Percentiles rank a stretch among this genome's conserved stretches.
phyloP scores from a whole-genome alignment of 1,284 basidiomycete genomes.

The Cutaneotrichosporon arboriforme region DNA sequence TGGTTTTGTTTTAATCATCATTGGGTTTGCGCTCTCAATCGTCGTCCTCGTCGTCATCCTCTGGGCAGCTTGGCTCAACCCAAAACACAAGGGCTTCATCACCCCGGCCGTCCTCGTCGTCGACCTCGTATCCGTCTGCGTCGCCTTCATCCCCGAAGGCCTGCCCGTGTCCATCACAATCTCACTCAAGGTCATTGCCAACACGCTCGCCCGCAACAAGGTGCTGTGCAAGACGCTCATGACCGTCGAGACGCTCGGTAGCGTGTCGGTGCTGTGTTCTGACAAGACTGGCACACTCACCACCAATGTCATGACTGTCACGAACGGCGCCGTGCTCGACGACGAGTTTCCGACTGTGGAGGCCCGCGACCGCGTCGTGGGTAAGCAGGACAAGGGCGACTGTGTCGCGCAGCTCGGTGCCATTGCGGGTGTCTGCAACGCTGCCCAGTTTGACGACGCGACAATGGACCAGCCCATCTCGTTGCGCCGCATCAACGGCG shows the following conservation, averaged over 20 bases:
- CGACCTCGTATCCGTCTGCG: slow-evolving; percentile 58
- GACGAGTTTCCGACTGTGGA: slow-evolving; percentile 34
- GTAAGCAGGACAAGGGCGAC: slow-evolving; percentile 8
- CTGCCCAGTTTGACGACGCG: slow-evolving; percentile 54
- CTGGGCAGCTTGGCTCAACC: slow-evolving; percentile 55
- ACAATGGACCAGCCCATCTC: slow-evolving; percentile 48
- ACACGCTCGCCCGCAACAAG: slow-evolving; percentile 55
- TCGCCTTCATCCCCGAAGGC: slow-evolving; percentile 59
- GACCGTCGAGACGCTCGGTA: slow-evolving; percentile 59
- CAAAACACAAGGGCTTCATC: slow-evolving; percentile 56
- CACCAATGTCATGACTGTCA: slow-evolving; percentile 50
- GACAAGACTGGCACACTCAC: slow-evolving; percentile 59
- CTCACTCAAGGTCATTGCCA: slow-evolving; percentile 50
- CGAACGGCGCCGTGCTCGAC: slow-evolving; percentile 51
- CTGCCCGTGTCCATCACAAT: slow-evolving; percentile 53
- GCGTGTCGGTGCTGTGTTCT: slow-evolving; percentile 56
- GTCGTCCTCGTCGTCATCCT: slow-evolving; percentile 52
- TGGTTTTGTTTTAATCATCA: slow-evolving; percentile 50
- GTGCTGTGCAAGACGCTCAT: slow-evolving; percentile 59
- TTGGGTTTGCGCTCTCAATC: slow-evolving; percentile 54
- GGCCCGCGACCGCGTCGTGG: slow-evolving; percentile 34
- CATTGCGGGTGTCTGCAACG: slow-evolving; percentile 59
- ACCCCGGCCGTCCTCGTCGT: slow-evolving; percentile 56
- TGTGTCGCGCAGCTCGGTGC: slow-evolving; percentile 47
- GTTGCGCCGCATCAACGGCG: slow-evolving; percentile 56